A percentile compares a stretch with the other conserved stretches of the same genome.
phyloP scores from a whole-genome alignment of 805 yeast genomes.

The Suhomyces faveliae region DNA sequence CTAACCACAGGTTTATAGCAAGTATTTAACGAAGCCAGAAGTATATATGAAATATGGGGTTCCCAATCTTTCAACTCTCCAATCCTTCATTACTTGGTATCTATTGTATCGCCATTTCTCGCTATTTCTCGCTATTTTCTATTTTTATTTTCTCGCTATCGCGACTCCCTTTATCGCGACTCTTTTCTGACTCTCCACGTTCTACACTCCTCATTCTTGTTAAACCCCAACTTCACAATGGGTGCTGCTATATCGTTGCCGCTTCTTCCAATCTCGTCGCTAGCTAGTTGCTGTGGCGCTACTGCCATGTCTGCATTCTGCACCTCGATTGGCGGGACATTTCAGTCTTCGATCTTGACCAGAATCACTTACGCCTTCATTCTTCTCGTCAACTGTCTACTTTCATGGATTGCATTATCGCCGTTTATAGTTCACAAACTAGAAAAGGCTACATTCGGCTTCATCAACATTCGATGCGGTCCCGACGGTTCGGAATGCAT shows the following conservation, averaged over 20 bases:
- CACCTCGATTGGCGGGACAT: constrained; percentile 52
- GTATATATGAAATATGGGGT: background rate
- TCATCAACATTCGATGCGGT: constrained; percentile 68
- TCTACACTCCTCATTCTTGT: background rate
- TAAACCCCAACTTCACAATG: constrained; percentile 33
- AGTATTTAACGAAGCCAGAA: too few species aligned
- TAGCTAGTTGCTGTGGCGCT: constrained; percentile 79
- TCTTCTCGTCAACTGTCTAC: constrained; percentile 69
- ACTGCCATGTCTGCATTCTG: constrained; percentile 63
- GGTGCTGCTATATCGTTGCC: constrained; percentile 76
- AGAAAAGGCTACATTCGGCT: constrained; percentile 67
- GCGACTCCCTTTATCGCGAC: background rate
- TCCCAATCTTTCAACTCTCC: background rate
- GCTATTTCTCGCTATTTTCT: background rate
- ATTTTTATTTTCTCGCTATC: background rate
- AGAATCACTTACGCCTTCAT: constrained; percentile 82
- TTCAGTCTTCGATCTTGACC: constrained; percentile 77
- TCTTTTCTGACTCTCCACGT: background rate
- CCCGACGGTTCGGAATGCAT: constrained; percentile 71
- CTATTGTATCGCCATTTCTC: background rate
- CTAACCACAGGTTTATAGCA: too few species aligned
- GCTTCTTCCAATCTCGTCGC: constrained; percentile 44
- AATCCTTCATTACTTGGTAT: too few species aligned
- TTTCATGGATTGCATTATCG: constrained; percentile 91
- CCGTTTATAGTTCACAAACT: constrained; percentile 75